phyloP scores from a whole-genome alignment of 1,284 basidiomycete species.

The Peniophora sp. region DNA sequence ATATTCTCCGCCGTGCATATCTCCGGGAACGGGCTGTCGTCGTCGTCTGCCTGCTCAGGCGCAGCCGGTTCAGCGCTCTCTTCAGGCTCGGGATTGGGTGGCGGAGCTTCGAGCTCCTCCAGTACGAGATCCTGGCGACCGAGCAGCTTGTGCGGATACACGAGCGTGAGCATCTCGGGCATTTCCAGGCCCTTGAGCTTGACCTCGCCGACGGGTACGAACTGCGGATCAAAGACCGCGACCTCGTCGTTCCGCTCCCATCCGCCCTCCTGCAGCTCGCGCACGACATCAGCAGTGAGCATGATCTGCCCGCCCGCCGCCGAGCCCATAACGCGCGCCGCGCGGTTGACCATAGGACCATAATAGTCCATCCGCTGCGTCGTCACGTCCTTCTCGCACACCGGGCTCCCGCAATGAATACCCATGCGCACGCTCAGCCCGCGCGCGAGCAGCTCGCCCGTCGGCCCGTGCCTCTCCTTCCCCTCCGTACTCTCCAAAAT shows the following conservation, averaged over 20 bases:
- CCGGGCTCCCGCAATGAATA: conserved; percentile 87
- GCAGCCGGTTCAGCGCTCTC: background rate
- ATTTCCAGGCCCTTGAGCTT: conserved; percentile 93
- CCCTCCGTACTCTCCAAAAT: conserved; percentile 93
- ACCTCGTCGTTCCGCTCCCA: conserved; percentile 48
- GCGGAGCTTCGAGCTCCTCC: too few species aligned
- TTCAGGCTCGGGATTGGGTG: background rate
- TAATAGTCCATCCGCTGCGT: conserved; percentile 98
- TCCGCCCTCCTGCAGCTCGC: conserved; percentile 68
- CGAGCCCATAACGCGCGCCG: conserved; percentile 78
- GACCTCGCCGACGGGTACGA: conserved; percentile 75
- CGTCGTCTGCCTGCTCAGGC: conserved; percentile 29
- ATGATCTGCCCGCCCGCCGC: conserved; percentile 95
- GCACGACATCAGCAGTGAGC: conserved; percentile 85
- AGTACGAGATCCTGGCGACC: conserved; percentile 56
- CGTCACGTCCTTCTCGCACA: conserved; percentile 91
- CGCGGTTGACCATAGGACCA: conserved; percentile 89
- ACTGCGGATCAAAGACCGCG: conserved; percentile 33
- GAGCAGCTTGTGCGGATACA: conserved; percentile 76
- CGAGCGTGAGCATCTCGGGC: conserved; percentile 77
- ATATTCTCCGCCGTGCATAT: conserved; percentile 76
- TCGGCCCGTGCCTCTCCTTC: conserved; percentile 66
- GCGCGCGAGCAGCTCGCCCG: conserved; percentile 72
- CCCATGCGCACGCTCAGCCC: conserved; percentile 97
- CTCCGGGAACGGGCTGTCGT: conserved; percentile 25